A percentile compares a stretch with the other conserved stretches of the same genome.
Conservation (phyloP, 2,329 filamentous ascomycete species). For the Epichloe gansuensis region DNA sequence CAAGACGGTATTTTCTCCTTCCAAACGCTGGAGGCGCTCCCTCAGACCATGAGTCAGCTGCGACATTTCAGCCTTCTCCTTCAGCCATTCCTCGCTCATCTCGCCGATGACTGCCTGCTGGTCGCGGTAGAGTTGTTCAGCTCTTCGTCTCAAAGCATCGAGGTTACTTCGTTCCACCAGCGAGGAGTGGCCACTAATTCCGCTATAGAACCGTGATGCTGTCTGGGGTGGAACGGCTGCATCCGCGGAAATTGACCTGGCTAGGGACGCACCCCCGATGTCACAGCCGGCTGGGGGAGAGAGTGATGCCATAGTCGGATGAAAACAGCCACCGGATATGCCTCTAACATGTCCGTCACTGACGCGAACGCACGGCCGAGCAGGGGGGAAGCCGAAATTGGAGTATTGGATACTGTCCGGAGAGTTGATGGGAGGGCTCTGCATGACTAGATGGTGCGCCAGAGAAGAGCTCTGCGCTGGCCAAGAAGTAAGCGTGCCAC, state of each 20-base stretch:
- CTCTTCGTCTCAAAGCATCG: slow-evolving; percentile 39
- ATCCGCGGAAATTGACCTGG: slow-evolving; percentile 18
- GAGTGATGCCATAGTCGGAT: slow-evolving; percentile 5
- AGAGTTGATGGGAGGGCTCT: slow-evolving; percentile 1
- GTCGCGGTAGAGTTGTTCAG: slow-evolving; percentile 42
- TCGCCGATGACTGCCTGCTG: slow-evolving; percentile 41
- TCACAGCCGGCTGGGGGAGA: slow-evolving; percentile 6
- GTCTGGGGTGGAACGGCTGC: slow-evolving; percentile 18
- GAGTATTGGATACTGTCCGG: not conserved
- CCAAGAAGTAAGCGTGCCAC: not conserved
- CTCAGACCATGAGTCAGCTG: slow-evolving; percentile 29
- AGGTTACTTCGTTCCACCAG: slow-evolving; percentile 32
- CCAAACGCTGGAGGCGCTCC: slow-evolving; percentile 23
- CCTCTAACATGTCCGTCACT: not conserved
- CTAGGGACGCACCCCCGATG: slow-evolving; percentile 12
- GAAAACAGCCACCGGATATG: not conserved
- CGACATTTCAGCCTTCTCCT: slow-evolving; percentile 29
- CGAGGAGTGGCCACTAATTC: slow-evolving; percentile 27
- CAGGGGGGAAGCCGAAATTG: not conserved
- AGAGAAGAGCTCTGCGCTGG: not conserved
- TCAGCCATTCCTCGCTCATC: slow-evolving; percentile 33
- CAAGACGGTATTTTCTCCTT: slow-evolving; percentile 24
- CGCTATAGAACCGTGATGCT: slow-evolving; percentile 22
- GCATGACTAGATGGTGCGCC: not conserved
- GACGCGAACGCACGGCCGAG: not conserved